phyloP scores from a whole-genome alignment of 2,329 filamentous ascomycete species.

The Endoconidiophora laricicola region DNA sequence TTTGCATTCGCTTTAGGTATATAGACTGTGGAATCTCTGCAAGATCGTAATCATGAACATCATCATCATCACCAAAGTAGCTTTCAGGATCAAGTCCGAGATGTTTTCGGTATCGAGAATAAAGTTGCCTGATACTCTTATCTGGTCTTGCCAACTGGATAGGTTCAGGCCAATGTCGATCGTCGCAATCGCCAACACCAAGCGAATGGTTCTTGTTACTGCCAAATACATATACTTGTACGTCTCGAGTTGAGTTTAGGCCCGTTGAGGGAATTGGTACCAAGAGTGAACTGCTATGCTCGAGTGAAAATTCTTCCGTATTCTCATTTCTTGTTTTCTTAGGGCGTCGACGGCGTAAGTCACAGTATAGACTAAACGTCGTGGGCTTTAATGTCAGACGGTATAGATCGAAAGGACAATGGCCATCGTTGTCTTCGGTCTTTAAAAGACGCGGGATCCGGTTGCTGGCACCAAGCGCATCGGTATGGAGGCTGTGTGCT shows the following conservation, averaged over 20 bases:
- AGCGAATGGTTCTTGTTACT: slow-evolving; percentile 92
- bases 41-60: slow-evolving; percentile 15
- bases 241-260: too few species aligned
- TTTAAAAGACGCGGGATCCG: slow-evolving; percentile 68
- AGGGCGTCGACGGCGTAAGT: too few species aligned
- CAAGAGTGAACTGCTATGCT: too few species aligned
- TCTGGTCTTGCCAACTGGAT: slow-evolving; percentile 55
- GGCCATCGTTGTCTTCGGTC: slow-evolving; percentile 87
- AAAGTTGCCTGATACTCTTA: too few species aligned
- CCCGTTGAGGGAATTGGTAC: too few species aligned
- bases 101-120: slow-evolving; percentile 22
- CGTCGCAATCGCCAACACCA: slow-evolving; percentile 88
- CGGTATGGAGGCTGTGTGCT: slow-evolving; percentile 22
- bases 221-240: slow-evolving; percentile 78
- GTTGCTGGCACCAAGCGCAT: slow-evolving; percentile 33
- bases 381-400: slow-evolving; percentile 40
- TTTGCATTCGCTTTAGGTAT: slow-evolving; percentile 51
- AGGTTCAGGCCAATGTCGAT: slow-evolving; percentile 83
- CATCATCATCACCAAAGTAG: background rate
- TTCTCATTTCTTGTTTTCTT: too few species aligned
- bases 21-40: slow-evolving; percentile 56
- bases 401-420: slow-evolving; percentile 87
- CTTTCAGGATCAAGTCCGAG: slow-evolving; percentile 41
- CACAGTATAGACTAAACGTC: too few species aligned
- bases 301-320: too few species aligned